These are phyloP conservation scores for Penicillium oxalicum DNA, from an alignment of 2,329 filamentous ascomycete genomes.

Conservation along the genomic window DNA sequence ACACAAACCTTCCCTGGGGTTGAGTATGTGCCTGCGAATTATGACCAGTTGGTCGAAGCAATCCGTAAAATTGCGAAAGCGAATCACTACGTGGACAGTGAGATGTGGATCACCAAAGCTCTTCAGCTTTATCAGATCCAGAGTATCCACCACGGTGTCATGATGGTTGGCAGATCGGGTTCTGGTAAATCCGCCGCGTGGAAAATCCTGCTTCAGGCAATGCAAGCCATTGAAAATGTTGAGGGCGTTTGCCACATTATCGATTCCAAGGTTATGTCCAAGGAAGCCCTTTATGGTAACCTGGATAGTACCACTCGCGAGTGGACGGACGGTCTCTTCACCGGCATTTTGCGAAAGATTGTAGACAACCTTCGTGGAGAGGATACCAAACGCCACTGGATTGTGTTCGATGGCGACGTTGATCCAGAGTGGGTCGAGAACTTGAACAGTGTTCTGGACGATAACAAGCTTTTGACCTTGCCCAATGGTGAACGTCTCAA, in stretches of 20 bases:
- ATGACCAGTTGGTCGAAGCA: slow-evolving; percentile 70
- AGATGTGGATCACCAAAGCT: slow-evolving; percentile 96
- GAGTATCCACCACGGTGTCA: slow-evolving; percentile 96
- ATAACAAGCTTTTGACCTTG: slow-evolving; percentile 95
- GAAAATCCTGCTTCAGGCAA: slow-evolving; percentile 82
- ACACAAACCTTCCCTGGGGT: slow-evolving; percentile 83
- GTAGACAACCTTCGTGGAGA: slow-evolving; percentile 98
- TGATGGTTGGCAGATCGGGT: slow-evolving; percentile 99
- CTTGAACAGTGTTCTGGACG: slow-evolving; percentile 96
- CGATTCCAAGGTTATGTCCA: slow-evolving; percentile 99
- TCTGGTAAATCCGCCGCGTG: slow-evolving; percentile 94
- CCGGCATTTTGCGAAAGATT: slow-evolving; percentile 94
- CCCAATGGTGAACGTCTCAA: slow-evolving; percentile 98
- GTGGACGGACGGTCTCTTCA: slow-evolving; percentile 98
- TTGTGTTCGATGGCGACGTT: slow-evolving; percentile 97
- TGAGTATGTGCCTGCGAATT: slow-evolving; percentile 82
- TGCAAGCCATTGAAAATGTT: slow-evolving; percentile 82
- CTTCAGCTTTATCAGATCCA: slow-evolving; percentile 98
- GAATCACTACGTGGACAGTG: slow-evolving; percentile 80
- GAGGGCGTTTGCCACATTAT: slow-evolving; percentile 97
- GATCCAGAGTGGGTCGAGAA: slow-evolving; percentile 99
- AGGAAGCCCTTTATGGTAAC: slow-evolving; percentile 92
- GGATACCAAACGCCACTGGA: slow-evolving; percentile 96
- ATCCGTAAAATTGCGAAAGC: slow-evolving; percentile 78
- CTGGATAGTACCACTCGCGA: slow-evolving; percentile 95